Evolutionary conservation across 352 stramenopile genomes (phyloP), one percentile per base, ranked within the genome.

Genomic region (Pilasporangium apinafurcum): DNA sequence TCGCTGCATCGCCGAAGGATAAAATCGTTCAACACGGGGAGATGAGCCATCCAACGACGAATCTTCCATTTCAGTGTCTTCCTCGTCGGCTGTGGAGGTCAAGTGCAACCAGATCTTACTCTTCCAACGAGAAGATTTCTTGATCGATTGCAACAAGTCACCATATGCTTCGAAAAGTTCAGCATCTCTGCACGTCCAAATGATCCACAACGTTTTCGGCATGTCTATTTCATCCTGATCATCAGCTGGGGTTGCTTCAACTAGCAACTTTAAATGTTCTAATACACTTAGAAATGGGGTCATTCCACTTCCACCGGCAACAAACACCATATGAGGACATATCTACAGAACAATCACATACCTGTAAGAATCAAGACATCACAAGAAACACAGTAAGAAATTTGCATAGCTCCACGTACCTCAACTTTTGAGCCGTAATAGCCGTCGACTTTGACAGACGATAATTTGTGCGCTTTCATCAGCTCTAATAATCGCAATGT

Each of bases 281-380:
- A 86, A 27, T 14, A 79, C 36, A 30, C 72, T 83, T 18, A 90
- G 35, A 40, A 90, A 86, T 22, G 78, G 78, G 5, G 76, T 82
- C 65, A 90, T 83, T 7, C 78, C 78, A 24, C 70, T 87, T 3
- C 72, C 78, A 33, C 72, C 78, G 22, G 72, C 75, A 27, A 88
- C 37, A 36, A 88, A 79, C 3, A 87, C 59, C 75, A 86, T 86
- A 43, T 83, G 61, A 16, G 56, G 50, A 38, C 61, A 46, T 29
- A 67, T 29, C 29, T 43, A 46, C 22, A 4, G n/a, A n/a, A n/a
- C n/a, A n/a, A n/a, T n/a, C n/a, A n/a, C n/a, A n/a, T n/a, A n/a
- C n/a, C n/a, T n/a, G n/a, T n/a, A 31, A 35, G 1, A 36, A 39
- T 36, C 31, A 28, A 44, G 6, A 30, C 12, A 40, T 17, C n/a